Evolutionary conservation across 768 basidiomycete genomes (phyloP), one percentile per base, ranked within the genome.

Genomic region (Hortiboletus flavorubellus): DNA sequence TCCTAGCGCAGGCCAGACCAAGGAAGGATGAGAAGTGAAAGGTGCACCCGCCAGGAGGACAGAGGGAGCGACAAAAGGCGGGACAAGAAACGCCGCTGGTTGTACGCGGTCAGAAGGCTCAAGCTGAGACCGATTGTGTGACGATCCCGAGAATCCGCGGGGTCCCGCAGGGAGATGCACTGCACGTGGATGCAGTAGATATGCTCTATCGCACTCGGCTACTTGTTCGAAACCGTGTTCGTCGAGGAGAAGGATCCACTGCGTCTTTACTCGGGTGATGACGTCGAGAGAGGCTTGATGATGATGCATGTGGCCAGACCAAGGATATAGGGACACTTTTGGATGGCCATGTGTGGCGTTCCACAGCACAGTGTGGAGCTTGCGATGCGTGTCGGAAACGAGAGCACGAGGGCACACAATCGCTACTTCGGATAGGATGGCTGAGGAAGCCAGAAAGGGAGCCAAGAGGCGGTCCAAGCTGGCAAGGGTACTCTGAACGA

Each of bases 51-150:
- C 55, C 15, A 76, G 51, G 26, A 71, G 63, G 34, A 23, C 40
- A 1, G 61, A 46, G 10, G 79, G 79, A 31, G 80, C 59, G 7
- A 85, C 71, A 56, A 89, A 83, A 3, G 87, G 87, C 15, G 88
- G 88, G 3, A 81, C 63, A 3, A 89, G 71, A 65, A 80, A 83
- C 4, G 72, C 65, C 3, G 80, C 83, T 26, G 75, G 65, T 31
- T 73, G 74, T 21, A 71, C 63, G 8, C 57, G 54, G 0, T 64
- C 62, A 9, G 71, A 67, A 6, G 73, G 64, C n/a, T 58, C 49
- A 41, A 77, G 54, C 46, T 68, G 75, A n/a, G 72, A 67, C 35
- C 59, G 59, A 51, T 70, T 66, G 30, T 45, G 54, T 11, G 66
- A 50, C 3, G 63, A 54, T 16, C 54, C 66, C 9, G 60, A 49